phyloP scores from a whole-genome alignment of 164 flowering plant genomes.

The Macadamia tetraphylla region DNA sequence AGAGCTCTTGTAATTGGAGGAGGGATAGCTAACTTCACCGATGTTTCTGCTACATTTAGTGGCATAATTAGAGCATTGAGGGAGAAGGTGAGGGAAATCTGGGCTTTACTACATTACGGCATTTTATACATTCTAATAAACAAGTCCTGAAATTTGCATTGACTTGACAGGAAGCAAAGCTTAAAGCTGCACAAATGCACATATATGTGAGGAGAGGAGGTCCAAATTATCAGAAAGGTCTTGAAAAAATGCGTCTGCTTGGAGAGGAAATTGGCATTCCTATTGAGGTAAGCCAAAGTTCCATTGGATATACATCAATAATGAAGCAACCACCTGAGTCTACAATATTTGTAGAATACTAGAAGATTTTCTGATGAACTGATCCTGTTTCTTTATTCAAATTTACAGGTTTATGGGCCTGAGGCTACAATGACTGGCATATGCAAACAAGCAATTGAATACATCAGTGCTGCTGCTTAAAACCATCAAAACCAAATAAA shows the following conservation, averaged over 20 bases:
- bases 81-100: slow-evolving; percentile 54
- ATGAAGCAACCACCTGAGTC: no score
- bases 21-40: slow-evolving; percentile 86
- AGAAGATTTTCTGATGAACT: no score
- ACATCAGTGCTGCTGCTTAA: slow-evolving; percentile 56
- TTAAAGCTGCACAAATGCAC: slow-evolving; percentile 71
- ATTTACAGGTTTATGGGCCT: slow-evolving; percentile 63
- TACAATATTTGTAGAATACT: no score
- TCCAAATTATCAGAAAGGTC: slow-evolving; percentile 81
- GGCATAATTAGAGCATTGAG: slow-evolving; percentile 76
- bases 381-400: not conserved
- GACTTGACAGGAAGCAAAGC: slow-evolving; percentile 56
- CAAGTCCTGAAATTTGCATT: not conserved
- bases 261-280: slow-evolving; percentile 82
- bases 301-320: not conserved
- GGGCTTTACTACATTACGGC: not conserved
- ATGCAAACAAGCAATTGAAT: slow-evolving; percentile 71
- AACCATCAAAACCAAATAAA: not conserved
- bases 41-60: slow-evolving; percentile 78
- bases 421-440: slow-evolving; percentile 83
- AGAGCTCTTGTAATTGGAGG: slow-evolving; percentile 86
- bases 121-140: not conserved
- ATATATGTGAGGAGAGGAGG: slow-evolving; percentile 85
- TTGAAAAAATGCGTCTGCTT: slow-evolving; percentile 69
- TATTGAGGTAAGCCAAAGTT: slow-evolving; percentile 45